Conservation (phyloP, 139 green algal species). For the Tetraselmis chui region DNA sequence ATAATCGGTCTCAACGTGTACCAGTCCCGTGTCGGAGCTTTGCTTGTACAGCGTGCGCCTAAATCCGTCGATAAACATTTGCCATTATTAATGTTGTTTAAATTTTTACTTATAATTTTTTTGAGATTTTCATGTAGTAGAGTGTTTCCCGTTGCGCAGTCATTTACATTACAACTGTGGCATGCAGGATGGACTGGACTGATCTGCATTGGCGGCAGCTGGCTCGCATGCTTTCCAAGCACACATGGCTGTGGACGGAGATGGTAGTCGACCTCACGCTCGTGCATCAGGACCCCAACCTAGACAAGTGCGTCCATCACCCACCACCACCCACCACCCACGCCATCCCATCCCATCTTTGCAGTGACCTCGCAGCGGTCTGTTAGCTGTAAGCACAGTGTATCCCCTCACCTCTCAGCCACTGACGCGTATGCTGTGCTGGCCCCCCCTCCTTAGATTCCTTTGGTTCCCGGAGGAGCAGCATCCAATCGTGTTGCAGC, state of each 20-base stretch:
- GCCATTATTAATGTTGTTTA: too few species aligned
- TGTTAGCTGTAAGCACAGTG: not conserved
- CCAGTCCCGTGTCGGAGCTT: too few species aligned
- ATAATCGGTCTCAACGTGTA: too few species aligned
- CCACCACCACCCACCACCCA: too few species aligned
- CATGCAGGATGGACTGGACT: slow-evolving; percentile 85
- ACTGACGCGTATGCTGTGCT: not conserved
- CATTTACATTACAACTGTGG: not conserved
- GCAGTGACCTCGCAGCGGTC: too few species aligned
- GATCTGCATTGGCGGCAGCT: slow-evolving; percentile 85
- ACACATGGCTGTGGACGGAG: slow-evolving; percentile 72
- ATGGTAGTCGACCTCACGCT: slow-evolving; percentile 92
- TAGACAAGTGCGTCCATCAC: too few species aligned
- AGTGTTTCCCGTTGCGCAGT: too few species aligned
- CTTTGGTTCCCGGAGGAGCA: slow-evolving; percentile 86
- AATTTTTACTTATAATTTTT: too few species aligned
- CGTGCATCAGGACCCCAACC: slow-evolving; percentile 48
- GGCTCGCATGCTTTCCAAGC: slow-evolving; percentile 60
- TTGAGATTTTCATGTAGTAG: too few species aligned
- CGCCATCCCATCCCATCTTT: too few species aligned
- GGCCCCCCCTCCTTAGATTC: slow-evolving; percentile 37
- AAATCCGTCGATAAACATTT: too few species aligned
- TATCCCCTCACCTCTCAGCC: not conserved
- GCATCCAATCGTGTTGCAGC: slow-evolving; percentile 81
- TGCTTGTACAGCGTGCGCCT: too few species aligned